Base-by-base conservation (phyloP, 257 asterid genomes). In the Primulina huaijiensis region DNA sequence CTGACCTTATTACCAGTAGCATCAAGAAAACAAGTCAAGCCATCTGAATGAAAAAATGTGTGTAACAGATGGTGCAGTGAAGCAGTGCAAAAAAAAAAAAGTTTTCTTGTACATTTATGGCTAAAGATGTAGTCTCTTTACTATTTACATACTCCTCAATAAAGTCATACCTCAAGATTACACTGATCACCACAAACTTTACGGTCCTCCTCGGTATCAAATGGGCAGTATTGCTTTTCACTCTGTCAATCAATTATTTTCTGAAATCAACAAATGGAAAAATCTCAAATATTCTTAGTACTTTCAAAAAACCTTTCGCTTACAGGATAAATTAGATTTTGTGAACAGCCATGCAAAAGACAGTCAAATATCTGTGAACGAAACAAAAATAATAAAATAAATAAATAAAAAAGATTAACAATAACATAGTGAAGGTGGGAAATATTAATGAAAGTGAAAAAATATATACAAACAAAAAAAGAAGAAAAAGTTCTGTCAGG, bases 321-420 rank as follows among this genome's bases (percentile, higher is more conserved):
- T 86, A 94, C 99, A 65, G 96, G 81, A 70, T 83, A 72, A 64
- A 79, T 68, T 71, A 84, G 82, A 73, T 72, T 76, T 79, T 90
- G 97, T 21, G 96, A 89, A 74, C 96, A 89, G 19, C 97, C 96
- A 81, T 93, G 99, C 84, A 93, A 81, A 60, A 87, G 95, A 72
- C 97, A 93, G 75, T 90, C 96, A 77, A 89, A 93, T 76, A 89
- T 92, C 99, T 93, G 89, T 63, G 21, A 72, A 56, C 31, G 57
- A 72, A 72, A 69, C 68, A 64, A 58, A 69, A 67, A 65, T 5
- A 75, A 7, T 55, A 46, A 38, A 38, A 38, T 2, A 43, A 12
- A 73, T 50, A 40, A 34, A 69, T 64, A 73, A 53, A 31, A 27
- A 0, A 25, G 17, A 23, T 55, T 16, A 65, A 34, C 53, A 29